A percentile compares a stretch with the other conserved stretches of the same genome.
These are phyloP conservation scores for Porcisia deanei DNA, from an alignment of 208 protist species.

Conservation along the genomic window DNA sequence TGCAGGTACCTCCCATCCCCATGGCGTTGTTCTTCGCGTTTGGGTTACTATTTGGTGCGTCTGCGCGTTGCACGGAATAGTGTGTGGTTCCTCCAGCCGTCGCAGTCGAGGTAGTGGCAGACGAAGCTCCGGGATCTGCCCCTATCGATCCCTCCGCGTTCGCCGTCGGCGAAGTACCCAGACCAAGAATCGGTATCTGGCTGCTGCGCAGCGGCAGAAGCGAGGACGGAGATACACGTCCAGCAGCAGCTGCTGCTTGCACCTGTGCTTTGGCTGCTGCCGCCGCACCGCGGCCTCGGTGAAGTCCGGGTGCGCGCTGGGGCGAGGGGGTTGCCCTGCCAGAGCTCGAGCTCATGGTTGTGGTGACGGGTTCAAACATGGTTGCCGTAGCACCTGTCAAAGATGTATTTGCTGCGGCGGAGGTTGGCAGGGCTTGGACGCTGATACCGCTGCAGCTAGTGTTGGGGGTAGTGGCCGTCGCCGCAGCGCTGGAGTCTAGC, in stretches of 20 bases:
- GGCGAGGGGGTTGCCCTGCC: not conserved
- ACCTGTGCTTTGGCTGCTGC: slow-evolving; percentile 9
- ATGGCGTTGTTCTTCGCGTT: not conserved
- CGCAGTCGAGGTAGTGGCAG: not conserved
- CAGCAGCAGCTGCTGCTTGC: not conserved
- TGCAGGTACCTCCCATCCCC: not conserved
- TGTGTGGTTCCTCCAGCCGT: not conserved
- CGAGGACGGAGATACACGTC: not conserved
- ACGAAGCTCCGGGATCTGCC: not conserved
- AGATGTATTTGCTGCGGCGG: not conserved
- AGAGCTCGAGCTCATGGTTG: not conserved
- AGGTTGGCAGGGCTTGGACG: not conserved
- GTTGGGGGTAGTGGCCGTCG: not conserved
- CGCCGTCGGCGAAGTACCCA: not conserved
- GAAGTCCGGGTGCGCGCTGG: slow-evolving; percentile 8
- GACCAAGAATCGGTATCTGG: not conserved
- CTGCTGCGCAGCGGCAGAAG: not conserved
- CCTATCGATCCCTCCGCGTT: not conserved
- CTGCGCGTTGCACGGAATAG: not conserved
- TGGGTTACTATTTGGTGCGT: not conserved
- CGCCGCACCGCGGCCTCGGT: slow-evolving; percentile 25
- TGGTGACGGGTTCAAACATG: slow-evolving; percentile 7
- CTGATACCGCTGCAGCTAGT: not conserved
- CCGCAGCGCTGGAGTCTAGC: not conserved
- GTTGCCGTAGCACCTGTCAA: slow-evolving; percentile 16